Evolutionary conservation across 2,329 filamentous ascomycete genomes (phyloP).

Genomic region (Diaporthe sp.): DNA sequence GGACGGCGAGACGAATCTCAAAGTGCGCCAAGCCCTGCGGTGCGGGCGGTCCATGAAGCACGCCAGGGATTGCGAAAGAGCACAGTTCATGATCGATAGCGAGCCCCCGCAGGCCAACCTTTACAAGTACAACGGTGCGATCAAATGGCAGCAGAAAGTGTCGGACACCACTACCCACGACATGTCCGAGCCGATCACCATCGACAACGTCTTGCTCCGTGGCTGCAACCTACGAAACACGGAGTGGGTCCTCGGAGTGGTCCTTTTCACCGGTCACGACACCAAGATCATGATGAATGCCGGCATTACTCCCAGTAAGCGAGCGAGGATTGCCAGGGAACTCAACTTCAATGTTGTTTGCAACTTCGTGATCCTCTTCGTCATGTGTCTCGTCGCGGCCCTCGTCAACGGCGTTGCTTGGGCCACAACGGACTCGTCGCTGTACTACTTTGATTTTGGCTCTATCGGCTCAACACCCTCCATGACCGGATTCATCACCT

Average conservation of each 20-base stretch:
- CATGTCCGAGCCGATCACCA: slow-evolving; percentile 92
- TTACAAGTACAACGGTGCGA: slow-evolving; percentile 92
- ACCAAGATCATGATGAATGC: slow-evolving; percentile 99
- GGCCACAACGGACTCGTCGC: slow-evolving; percentile 78
- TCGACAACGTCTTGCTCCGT: slow-evolving; percentile 94
- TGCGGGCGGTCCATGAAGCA: slow-evolving; percentile 86
- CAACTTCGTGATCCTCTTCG: slow-evolving; percentile 90
- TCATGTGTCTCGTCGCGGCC: slow-evolving; percentile 88
- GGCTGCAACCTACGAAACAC: slow-evolving; percentile 95
- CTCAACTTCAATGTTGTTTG: slow-evolving; percentile 98
- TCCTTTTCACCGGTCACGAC: slow-evolving; percentile 93
- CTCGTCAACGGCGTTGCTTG: slow-evolving; percentile 88
- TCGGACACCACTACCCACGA: slow-evolving; percentile 71
- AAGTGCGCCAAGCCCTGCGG: slow-evolving; percentile 90
- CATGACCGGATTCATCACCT: slow-evolving; percentile 93
- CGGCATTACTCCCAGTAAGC: slow-evolving; percentile 93
- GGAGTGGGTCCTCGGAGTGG: slow-evolving; percentile 93
- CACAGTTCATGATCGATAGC: slow-evolving; percentile 89
- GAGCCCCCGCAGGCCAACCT: slow-evolving; percentile 93
- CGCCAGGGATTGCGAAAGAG: slow-evolving; percentile 89
- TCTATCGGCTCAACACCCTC: slow-evolving; percentile 80
- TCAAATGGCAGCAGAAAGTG: slow-evolving; percentile 85
- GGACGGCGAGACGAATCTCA: slow-evolving; percentile 97
- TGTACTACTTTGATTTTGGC: slow-evolving; percentile 85
- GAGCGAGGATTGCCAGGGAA: slow-evolving; percentile 88